Conservation (phyloP, 2,329 filamentous ascomycete species). For the Pseudogymnoascus sp. region DNA sequence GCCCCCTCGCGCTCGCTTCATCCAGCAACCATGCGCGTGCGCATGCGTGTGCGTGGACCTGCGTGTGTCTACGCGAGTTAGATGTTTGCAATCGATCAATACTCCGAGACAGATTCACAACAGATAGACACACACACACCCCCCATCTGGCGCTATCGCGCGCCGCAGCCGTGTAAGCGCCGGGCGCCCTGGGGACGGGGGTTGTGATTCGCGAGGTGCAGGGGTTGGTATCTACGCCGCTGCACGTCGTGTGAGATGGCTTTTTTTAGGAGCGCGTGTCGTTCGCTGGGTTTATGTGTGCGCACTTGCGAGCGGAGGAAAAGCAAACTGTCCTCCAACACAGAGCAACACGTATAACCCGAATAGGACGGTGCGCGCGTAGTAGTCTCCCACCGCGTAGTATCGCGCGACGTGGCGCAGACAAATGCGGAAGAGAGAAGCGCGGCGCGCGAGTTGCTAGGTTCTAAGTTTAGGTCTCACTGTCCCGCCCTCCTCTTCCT, state of each 20-base stretch:
- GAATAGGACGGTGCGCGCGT: not conserved
- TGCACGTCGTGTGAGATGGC: not conserved
- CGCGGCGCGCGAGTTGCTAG: not conserved
- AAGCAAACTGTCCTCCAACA: not conserved
- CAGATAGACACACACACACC: not conserved
- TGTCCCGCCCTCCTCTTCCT: not conserved
- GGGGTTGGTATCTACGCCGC: not conserved
- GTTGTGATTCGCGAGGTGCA: not conserved
- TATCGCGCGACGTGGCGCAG: not conserved
- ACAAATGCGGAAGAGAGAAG: not conserved
- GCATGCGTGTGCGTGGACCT: not conserved
- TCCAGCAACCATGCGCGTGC: not conserved
- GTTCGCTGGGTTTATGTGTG: not conserved
- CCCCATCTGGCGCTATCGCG: not conserved
- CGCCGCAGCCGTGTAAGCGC: conserved; percentile 5
- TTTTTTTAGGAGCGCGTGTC: not conserved
- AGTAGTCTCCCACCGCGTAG: not conserved
- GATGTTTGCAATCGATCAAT: not conserved
- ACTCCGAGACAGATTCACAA: not conserved
- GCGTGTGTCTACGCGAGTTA: not conserved
- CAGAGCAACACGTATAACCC: no score
- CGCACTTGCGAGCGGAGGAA: not conserved
- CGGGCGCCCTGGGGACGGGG: not conserved
- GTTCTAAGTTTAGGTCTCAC: not conserved
- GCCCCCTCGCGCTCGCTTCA: not conserved